Conservation (phyloP, 164 flowering plant species). For the Nelumbo lutea region DNA sequence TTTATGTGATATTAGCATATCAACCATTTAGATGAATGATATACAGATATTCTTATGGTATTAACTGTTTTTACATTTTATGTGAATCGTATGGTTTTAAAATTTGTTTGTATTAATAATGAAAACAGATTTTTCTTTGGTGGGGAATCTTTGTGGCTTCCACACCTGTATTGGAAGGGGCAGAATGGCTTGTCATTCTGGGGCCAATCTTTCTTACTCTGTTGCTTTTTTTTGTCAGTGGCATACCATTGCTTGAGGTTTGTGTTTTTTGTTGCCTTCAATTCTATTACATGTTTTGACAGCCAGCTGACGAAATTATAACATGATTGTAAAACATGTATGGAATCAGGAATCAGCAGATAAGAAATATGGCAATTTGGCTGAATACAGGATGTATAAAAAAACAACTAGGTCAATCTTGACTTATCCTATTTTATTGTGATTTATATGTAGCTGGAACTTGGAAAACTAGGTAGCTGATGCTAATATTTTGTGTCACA, state of each 20-base stretch:
- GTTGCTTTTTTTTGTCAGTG: constrained; percentile 90
- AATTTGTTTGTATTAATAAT: background rate
- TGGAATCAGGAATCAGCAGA: constrained; percentile 76
- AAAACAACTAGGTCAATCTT: constrained; percentile 59
- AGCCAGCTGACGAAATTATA: constrained; percentile 6
- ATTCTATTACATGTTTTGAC: background rate
- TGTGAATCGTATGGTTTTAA: too few relatives aligned
- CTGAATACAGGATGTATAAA: constrained; percentile 63
- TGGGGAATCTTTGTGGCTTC: constrained; percentile 95
- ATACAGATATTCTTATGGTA: background rate
- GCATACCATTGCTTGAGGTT: constrained; percentile 96
- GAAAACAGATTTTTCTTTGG: constrained; percentile 79
- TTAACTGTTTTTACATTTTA: background rate
- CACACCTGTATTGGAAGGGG: constrained; percentile 63
- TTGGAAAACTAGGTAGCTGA: constrained; percentile 7
- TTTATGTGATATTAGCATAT: background rate
- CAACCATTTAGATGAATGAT: background rate
- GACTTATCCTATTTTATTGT: background rate
- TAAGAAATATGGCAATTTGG: constrained; percentile 63
- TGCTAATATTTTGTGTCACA: constrained; percentile 27
- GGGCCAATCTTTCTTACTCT: constrained; percentile 84
- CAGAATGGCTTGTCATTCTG: constrained; percentile 82
- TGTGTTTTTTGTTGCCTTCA: constrained; percentile 16
- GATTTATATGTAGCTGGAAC: background rate
- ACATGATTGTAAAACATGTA: constrained; percentile 6